A percentile compares a stretch with the other conserved stretches of the same genome.
These are phyloP conservation scores for Rubus parviflorus DNA, from an alignment of 306 rosid genomes.

Conservation along the genomic window DNA sequence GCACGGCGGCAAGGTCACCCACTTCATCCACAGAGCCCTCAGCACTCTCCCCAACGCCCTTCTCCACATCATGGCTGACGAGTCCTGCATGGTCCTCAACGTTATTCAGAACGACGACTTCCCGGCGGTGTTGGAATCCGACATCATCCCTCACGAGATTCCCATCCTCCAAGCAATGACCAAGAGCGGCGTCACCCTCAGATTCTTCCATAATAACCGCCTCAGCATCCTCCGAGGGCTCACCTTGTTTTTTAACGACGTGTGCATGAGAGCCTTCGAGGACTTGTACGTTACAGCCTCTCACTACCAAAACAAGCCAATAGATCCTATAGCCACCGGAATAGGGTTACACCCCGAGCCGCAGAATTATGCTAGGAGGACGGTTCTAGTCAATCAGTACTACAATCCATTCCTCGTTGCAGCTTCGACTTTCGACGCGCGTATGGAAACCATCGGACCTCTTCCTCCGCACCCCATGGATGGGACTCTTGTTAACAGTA, in stretches of 20 bases:
- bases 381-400: background rate
- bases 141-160: background rate
- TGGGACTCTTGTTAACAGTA: background rate
- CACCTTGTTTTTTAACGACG: slow-evolving; percentile 21
- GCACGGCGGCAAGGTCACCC: background rate
- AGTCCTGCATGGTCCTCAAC: slow-evolving; percentile 32
- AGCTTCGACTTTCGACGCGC: background rate
- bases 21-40: slow-evolving; percentile 20
- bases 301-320: background rate
- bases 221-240: slow-evolving; percentile 22
- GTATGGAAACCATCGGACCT: background rate
- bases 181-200: slow-evolving; percentile 23
- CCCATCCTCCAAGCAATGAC: slow-evolving; percentile 43
- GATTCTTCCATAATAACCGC: slow-evolving; percentile 38
- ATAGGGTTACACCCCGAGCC: background rate
- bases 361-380: background rate
- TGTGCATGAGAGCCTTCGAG: slow-evolving; percentile 46
- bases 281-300: slow-evolving; percentile 33
- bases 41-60: slow-evolving; percentile 27
- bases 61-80: slow-evolving; percentile 37
- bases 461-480: background rate
- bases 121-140: background rate
- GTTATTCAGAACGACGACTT: slow-evolving; percentile 33
- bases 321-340: background rate
- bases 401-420: background rate